Conservation (phyloP, 805 yeast genomes). For the Candida endomychidarum region DNA sequence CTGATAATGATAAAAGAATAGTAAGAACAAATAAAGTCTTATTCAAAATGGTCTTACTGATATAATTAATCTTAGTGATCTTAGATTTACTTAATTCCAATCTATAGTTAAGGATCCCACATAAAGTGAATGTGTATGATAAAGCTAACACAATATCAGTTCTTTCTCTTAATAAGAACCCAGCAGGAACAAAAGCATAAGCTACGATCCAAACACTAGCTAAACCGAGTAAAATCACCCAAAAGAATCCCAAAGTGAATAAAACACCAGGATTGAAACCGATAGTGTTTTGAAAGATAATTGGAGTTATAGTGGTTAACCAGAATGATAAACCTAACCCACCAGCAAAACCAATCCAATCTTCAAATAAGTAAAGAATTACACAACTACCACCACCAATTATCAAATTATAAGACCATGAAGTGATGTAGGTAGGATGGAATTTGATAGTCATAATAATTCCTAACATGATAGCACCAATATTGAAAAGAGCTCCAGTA, state of each 20-base stretch:
- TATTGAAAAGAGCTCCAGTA: constrained; percentile 73
- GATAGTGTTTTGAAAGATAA: constrained; percentile 57
- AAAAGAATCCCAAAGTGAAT: constrained; percentile 49
- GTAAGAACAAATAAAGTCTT: constrained; percentile 37
- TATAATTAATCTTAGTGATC: constrained; percentile 21
- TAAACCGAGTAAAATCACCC: constrained; percentile 56
- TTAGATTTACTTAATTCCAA: constrained; percentile 24
- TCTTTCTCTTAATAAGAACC: constrained; percentile 83
- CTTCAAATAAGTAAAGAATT: constrained; percentile 50
- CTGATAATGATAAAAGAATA: constrained; percentile 49
- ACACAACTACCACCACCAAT: constrained; percentile 51
- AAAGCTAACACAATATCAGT: constrained; percentile 68
- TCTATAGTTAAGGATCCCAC: constrained; percentile 49
- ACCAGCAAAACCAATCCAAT: constrained; percentile 77
- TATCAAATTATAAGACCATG: constrained; percentile 32
- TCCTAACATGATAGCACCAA: constrained; percentile 61
- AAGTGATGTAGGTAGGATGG: constrained; percentile 23
- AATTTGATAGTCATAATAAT: constrained; percentile 25
- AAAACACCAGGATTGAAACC: constrained; percentile 56
- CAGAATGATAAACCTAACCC: constrained; percentile 64
- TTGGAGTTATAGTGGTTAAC: constrained; percentile 58
- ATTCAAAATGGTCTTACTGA: constrained; percentile 18
- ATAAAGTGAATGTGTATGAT: constrained; percentile 52
- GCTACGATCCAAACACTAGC: constrained; percentile 98
- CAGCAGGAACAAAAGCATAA: constrained; percentile 97